Base-by-base conservation (phyloP, 768 basidiomycete genomes). In the Suillus sp. region DNA sequence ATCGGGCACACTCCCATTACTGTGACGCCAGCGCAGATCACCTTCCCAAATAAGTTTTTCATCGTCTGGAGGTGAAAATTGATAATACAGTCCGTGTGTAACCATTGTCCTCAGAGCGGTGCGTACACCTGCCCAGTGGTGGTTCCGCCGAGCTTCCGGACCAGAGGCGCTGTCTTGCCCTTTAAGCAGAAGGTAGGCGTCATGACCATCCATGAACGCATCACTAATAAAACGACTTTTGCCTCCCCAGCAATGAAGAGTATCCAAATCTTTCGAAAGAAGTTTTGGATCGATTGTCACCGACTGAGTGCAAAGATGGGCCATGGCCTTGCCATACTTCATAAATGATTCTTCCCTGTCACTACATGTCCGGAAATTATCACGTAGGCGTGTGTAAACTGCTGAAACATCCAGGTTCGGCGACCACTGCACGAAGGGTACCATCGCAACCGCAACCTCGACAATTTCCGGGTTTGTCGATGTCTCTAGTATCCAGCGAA, bases 401-500 rank as follows among this genome's bases (percentile, higher is more conserved):
- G 32, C 30, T n/a, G 51, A 34, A 13, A 5, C 51, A 32, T 32
- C 10, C 4, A 34, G 2, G 4, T 34, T 34, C 30, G 4, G 32
- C 1, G 32, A 32, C 32, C 51, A 53, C 34, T 53, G 20, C 20
- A 54, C 32, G 20, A 1, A 20, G 3, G 32, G 51, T 34, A 54
- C 20, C 5, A 54, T 34, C 0, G 20, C 32, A 13, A 32, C 51
- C 2, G 32, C 51, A 32, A 10, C 20, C 5, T 54, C 10, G 18
- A 54, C 1, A 13, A 34, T 20, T 34, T 54, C 51, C 2, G 30
- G 51, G 20, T 53, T 53, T 32, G 59, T 58, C 13, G 70, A 70
- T 6, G 60, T 70, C 22, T 67, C 65, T 20, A 70, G 56, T 10
- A 70, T 42, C 70, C 70, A 70, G 37, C 47, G 42, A 16, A 69